phyloP scores from a whole-genome alignment of 176 grass and related monocot species.

The Calamus simplicifolius region DNA sequence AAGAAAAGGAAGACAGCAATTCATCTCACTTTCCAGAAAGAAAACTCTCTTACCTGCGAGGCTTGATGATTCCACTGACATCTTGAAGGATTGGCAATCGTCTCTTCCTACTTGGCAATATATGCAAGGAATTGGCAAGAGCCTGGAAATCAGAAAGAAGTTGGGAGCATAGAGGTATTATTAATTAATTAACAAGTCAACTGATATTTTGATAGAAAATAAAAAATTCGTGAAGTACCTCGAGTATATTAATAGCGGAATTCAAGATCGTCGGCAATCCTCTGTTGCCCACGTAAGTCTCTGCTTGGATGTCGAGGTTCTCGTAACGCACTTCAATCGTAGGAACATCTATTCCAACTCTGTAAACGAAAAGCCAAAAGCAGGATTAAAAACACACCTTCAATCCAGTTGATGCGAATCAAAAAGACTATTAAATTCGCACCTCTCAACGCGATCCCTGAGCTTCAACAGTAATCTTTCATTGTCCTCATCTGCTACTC shows the following conservation, averaged over 20 bases:
- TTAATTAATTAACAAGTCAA: no score
- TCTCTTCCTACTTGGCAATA: constrained; percentile 45
- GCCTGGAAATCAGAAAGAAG: constrained; percentile 19
- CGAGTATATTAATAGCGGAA: constrained; percentile 55
- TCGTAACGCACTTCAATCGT: constrained; percentile 79
- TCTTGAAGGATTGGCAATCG: constrained; percentile 54
- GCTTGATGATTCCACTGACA: constrained; percentile 57
- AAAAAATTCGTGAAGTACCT: constrained; percentile 27
- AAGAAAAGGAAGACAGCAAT: no score
- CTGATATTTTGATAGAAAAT: no score
- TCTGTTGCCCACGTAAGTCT: constrained; percentile 50
- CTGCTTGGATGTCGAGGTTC: constrained; percentile 37
- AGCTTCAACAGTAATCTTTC: constrained; percentile 76
- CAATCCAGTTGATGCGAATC: not conserved
- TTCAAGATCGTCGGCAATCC: constrained; percentile 65
- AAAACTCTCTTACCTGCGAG: constrained; percentile 29
- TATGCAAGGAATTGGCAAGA: constrained; percentile 44
- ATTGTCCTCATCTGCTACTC: constrained; percentile 67
- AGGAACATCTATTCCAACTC: constrained; percentile 62
- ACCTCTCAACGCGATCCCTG: constrained; percentile 69
- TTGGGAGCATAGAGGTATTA: no score
- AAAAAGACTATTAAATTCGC: not conserved
- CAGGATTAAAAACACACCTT: not conserved
- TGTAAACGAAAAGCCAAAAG: constrained; percentile 8
- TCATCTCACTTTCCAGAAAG: not conserved